Evolutionary conservation across 805 yeast species (phyloP).

Genomic region (Saturnispora besseyi): DNA sequence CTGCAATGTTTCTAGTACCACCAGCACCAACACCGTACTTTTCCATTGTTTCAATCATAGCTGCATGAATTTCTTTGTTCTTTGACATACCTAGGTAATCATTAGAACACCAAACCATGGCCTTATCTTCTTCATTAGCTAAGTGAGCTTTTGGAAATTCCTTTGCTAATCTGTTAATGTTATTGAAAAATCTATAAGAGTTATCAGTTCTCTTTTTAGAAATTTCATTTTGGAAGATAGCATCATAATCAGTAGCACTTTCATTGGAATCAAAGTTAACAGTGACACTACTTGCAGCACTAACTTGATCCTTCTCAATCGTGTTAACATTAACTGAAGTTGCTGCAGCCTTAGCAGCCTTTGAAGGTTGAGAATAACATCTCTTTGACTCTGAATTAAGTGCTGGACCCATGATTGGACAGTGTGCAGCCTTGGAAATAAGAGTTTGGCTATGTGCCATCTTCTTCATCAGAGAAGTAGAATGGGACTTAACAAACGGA

Average conservation of each 20-base stretch:
- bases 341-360: constrained; percentile 38
- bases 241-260: constrained; percentile 58
- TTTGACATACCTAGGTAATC: constrained; percentile 95
- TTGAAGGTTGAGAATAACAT: constrained; percentile 39
- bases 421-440: constrained; percentile 54
- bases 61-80: constrained; percentile 59
- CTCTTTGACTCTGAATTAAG: constrained; percentile 32
- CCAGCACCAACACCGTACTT: constrained; percentile 98
- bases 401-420: constrained; percentile 92
- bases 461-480: constrained; percentile 51
- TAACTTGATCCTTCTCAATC: constrained; percentile 26
- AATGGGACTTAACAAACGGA: constrained; percentile 62
- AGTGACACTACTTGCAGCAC: constrained; percentile 20
- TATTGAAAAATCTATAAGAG: constrained; percentile 93
- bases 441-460: constrained; percentile 34
- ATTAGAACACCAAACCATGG: constrained; percentile 98
- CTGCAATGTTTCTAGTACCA: constrained; percentile 98
- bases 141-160: constrained; percentile 94
- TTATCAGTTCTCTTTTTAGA: constrained; percentile 73
- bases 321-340: constrained; percentile 18
- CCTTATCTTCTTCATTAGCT: constrained; percentile 63
- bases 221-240: constrained; percentile 58
- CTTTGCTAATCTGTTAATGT: constrained; percentile 88
- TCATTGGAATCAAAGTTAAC: constrained; percentile 36
- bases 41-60: constrained; percentile 73